Conservation (phyloP, 176 grass and related monocot genomes). For the Lolium rigidum region DNA sequence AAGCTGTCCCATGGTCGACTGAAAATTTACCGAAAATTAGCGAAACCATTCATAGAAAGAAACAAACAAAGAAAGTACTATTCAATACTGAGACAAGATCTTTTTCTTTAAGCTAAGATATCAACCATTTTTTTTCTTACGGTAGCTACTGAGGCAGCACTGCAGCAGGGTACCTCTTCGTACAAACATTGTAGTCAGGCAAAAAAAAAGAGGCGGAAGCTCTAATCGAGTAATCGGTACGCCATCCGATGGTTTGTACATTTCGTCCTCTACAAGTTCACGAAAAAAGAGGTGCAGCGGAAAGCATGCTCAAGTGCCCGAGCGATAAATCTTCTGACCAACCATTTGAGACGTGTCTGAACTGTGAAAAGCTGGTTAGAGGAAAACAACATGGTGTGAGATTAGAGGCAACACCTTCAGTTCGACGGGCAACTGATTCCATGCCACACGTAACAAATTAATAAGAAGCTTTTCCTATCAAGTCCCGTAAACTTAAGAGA, state of each 20-base stretch:
- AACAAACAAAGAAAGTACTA: no score
- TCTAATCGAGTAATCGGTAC: background rate
- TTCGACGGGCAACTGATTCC: background rate
- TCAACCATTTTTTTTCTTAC: background rate
- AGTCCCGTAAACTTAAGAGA: background rate
- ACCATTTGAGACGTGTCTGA: background rate
- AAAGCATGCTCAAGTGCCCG: background rate
- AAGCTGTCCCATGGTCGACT: no score
- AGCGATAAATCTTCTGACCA: constrained; percentile 1
- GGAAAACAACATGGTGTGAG: background rate
- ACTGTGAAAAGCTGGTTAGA: background rate
- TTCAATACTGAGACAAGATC: background rate
- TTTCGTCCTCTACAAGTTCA: background rate
- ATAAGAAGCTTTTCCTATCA: background rate
- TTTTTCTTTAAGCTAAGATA: background rate
- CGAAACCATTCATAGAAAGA: no score
- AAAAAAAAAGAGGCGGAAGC: background rate
- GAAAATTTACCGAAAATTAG: no score
- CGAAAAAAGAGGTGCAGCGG: background rate
- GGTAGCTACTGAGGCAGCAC: background rate
- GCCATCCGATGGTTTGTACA: background rate
- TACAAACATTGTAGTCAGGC: background rate
- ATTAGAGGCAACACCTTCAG: background rate
- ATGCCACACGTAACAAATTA: background rate
- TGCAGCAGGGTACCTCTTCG: background rate